Evolutionary conservation across 768 basidiomycete genomes (phyloP).

Genomic region (Collybiopsis luxurians): DNA sequence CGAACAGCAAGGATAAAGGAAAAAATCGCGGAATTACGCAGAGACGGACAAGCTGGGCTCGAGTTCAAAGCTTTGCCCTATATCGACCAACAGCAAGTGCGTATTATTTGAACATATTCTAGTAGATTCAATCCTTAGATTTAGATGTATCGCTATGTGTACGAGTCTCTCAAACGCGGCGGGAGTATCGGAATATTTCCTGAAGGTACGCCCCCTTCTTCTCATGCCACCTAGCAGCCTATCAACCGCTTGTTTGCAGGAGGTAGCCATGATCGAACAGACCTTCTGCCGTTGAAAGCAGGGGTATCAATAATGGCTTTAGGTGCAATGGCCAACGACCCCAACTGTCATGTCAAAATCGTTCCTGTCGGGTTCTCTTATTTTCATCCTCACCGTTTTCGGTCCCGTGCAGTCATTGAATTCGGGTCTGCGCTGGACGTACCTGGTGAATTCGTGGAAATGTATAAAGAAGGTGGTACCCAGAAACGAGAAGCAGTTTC

Average conservation of each 20-base stretch:
- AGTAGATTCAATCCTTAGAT: too few species aligned
- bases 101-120: too few species aligned
- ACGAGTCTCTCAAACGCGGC: conserved; percentile 78
- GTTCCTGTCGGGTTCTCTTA: conserved; percentile 81
- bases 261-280: conserved; percentile 96
- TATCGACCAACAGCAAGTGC: conserved; percentile 78
- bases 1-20: conserved; percentile 67
- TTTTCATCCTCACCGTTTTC: conserved; percentile 82
- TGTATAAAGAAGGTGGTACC: conserved; percentile 87
- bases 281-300: conserved; percentile 94
- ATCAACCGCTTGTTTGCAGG: conserved; percentile 49
- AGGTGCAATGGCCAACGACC: conserved; percentile 93
- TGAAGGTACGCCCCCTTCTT: conserved; percentile 60
- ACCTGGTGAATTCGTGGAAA: conserved; percentile 82
- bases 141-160: conserved; percentile 88
- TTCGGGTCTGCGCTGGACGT: conserved; percentile 92
- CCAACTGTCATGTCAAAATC: conserved; percentile 83
- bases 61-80: conserved; percentile 83
- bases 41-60: conserved; percentile 58
- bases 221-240: too few species aligned
- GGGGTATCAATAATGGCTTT: conserved; percentile 98
- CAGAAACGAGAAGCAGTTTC: conserved; percentile 89
- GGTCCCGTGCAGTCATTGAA: conserved; percentile 95
- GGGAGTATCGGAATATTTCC: conserved; percentile 97
- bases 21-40: conserved; percentile 56